Percentiles rank a stretch among this genome's conserved stretches.
Conservation (phyloP, 1,284 basidiomycete genomes). For the Cryptococcus neoformans region DNA sequence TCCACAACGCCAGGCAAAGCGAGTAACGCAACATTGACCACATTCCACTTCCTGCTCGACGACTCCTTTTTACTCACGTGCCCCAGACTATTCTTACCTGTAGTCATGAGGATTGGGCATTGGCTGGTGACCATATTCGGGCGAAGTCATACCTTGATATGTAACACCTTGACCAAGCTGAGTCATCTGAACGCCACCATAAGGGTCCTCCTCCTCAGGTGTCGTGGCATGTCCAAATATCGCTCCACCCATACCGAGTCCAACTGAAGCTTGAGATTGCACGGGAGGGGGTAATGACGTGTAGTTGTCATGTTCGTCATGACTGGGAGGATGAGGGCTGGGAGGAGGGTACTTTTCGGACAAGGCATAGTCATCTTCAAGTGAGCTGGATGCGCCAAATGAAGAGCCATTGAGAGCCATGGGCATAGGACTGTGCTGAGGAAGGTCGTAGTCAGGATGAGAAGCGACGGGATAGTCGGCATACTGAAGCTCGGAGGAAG, state of each 20-base stretch:
- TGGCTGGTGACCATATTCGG: too few species aligned
- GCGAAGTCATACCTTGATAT: not conserved
- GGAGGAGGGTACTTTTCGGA: constrained; percentile 21
- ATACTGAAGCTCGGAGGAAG: constrained; percentile 28
- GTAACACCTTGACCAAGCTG: not conserved
- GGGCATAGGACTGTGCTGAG: constrained; percentile 6
- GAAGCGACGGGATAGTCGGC: constrained; percentile 11
- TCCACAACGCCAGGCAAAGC: too few species aligned
- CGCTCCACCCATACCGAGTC: not conserved
- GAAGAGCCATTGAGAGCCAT: constrained; percentile 37
- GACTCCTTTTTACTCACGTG: too few species aligned
- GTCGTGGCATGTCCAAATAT: not conserved
- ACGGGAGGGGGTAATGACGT: constrained; percentile 32
- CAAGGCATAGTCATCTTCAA: constrained; percentile 23
- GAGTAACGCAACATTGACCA: too few species aligned
- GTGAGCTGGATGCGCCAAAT: constrained; percentile 25
- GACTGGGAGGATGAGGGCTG: constrained; percentile 1
- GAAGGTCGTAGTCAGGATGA: constrained; percentile 10
- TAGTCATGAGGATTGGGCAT: too few species aligned
- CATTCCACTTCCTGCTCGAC: too few species aligned
- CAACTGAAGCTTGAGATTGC: constrained; percentile 5
- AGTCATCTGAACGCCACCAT: constrained; percentile 5
- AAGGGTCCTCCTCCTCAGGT: constrained; percentile 5
- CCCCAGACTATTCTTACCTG: too few species aligned
- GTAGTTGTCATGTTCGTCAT: constrained; percentile 32